Conservation (phyloP, 495 filamentous ascomycete genomes). For the Penicillium longicatenatum region DNA sequence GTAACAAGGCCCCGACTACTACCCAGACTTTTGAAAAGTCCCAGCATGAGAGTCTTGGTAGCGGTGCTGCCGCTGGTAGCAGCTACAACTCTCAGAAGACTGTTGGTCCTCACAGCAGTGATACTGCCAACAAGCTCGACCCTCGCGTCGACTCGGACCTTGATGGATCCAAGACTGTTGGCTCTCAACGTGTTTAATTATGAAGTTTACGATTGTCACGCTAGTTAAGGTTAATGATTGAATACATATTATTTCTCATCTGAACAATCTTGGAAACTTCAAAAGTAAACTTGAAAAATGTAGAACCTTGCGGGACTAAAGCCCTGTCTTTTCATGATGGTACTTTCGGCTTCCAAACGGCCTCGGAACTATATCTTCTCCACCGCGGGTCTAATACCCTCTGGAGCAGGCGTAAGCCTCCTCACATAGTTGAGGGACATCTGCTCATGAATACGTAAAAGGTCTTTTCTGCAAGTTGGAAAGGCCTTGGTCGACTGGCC, state of each 20-base stretch:
- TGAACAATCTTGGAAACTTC: too few relatives aligned
- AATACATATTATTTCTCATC: neutral
- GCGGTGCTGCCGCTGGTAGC: slow-evolving; percentile 14
- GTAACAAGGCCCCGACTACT: slow-evolving; percentile 16
- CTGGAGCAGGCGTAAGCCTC: too few relatives aligned
- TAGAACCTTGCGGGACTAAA: too few relatives aligned
- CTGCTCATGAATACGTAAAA: too few relatives aligned
- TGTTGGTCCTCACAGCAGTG: slow-evolving; percentile 44
- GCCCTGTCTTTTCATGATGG: too few relatives aligned
- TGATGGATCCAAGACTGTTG: slow-evolving; percentile 22
- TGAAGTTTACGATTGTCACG: slow-evolving; percentile 11
- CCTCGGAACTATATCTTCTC: too few relatives aligned
- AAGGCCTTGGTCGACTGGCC: too few relatives aligned
- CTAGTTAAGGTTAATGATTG: slow-evolving; percentile 11
- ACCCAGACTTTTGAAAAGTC: slow-evolving; percentile 26
- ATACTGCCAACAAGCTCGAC: slow-evolving; percentile 58
- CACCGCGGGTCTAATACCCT: too few relatives aligned
- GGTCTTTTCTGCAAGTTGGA: too few relatives aligned
- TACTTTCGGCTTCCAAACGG: too few relatives aligned
- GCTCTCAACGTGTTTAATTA: slow-evolving; percentile 19
- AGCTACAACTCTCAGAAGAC: slow-evolving; percentile 28
- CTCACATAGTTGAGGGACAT: too few relatives aligned
- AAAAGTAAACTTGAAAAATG: too few relatives aligned
- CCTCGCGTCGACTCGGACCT: slow-evolving; percentile 35
- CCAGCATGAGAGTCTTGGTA: slow-evolving; percentile 5